A percentile compares a stretch with the other conserved stretches of the same genome.
Conservation (phyloP, 2,329 filamentous ascomycete genomes). For the Niveomyces coronatus region DNA sequence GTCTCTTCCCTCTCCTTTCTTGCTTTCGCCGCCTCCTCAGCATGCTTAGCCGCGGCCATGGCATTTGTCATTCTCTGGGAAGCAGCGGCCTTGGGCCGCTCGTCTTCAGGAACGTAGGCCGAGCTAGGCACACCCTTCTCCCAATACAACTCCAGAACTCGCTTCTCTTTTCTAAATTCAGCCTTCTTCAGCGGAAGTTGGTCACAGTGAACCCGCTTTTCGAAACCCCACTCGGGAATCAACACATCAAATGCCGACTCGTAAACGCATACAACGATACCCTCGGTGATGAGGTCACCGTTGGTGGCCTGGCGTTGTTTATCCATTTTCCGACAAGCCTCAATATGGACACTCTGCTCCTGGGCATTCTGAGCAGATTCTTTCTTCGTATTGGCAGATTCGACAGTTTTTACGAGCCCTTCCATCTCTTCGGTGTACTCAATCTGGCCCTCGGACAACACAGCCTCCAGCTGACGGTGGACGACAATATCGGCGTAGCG, state of each 20-base stretch:
- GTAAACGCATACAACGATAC: constrained; percentile 93
- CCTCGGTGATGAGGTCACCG: constrained; percentile 87
- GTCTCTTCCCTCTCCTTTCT: constrained; percentile 85
- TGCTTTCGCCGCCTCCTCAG: constrained; percentile 70
- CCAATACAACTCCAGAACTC: constrained; percentile 95
- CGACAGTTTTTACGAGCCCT: constrained; percentile 78
- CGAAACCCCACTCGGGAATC: constrained; percentile 96
- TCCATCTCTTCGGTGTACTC: constrained; percentile 89
- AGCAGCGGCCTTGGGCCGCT: constrained; percentile 74
- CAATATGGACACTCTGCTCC: constrained; percentile 97
- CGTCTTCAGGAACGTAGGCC: constrained; percentile 91
- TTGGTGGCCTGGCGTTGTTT: constrained; percentile 77
- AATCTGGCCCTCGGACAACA: constrained; percentile 68
- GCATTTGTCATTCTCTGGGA: constrained; percentile 67
- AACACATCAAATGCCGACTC: constrained; percentile 97
- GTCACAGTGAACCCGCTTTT: constrained; percentile 98
- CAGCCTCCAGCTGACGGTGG: constrained; percentile 84
- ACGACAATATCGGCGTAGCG: constrained; percentile 93
- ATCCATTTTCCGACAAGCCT: constrained; percentile 93
- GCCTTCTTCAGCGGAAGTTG: constrained; percentile 97
- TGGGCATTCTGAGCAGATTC: constrained; percentile 95
- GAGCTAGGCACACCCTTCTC: constrained; percentile 98
- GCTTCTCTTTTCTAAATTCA: constrained; percentile 95
- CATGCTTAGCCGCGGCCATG: constrained; percentile 65
- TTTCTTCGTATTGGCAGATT: constrained; percentile 98